Conservation (phyloP, 805 yeast species). For the Wickerhamiella hasegawae region DNA sequence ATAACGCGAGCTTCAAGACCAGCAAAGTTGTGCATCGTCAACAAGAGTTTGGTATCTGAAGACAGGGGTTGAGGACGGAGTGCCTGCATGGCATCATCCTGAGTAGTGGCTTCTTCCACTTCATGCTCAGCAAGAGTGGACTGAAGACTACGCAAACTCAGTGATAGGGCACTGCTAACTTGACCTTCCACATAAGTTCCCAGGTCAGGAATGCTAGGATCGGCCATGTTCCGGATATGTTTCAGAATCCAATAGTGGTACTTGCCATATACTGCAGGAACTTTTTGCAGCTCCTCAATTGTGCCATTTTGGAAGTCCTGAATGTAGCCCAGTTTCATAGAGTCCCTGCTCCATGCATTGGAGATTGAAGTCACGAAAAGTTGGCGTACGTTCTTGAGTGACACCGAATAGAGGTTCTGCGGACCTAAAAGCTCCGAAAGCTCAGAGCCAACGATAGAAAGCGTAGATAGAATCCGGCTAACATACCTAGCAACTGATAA, state of each 20-base stretch:
- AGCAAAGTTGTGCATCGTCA: constrained; percentile 39
- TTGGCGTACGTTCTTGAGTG: constrained; percentile 21
- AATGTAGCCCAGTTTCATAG: constrained; percentile 21
- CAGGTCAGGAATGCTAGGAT: not conserved
- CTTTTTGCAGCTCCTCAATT: constrained; percentile 22
- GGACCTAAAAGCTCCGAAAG: constrained; percentile 7
- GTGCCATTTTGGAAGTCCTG: constrained; percentile 27
- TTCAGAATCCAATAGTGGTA: constrained; percentile 22
- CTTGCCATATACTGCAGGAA: constrained; percentile 25
- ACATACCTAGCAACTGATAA: constrained; percentile 40
- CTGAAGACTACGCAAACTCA: not conserved
- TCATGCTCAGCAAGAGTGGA: not conserved
- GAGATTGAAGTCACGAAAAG: constrained; percentile 33
- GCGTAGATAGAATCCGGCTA: constrained; percentile 29
- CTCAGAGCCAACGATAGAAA: constrained; percentile 11
- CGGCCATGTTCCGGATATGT: constrained; percentile 3
- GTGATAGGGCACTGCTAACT: not conserved
- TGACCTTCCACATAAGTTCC: too few relatives aligned
- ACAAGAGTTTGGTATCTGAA: constrained; percentile 33
- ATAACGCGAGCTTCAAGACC: constrained; percentile 30
- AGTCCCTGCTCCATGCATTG: constrained; percentile 36
- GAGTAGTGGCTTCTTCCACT: not conserved
- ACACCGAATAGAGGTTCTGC: constrained; percentile 3
- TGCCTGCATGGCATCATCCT: constrained; percentile 12
- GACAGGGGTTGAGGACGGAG: constrained; percentile 29